These are phyloP conservation scores for Hura crepitans DNA, from an alignment of 441 rosid genomes.

Conservation along the genomic window DNA sequence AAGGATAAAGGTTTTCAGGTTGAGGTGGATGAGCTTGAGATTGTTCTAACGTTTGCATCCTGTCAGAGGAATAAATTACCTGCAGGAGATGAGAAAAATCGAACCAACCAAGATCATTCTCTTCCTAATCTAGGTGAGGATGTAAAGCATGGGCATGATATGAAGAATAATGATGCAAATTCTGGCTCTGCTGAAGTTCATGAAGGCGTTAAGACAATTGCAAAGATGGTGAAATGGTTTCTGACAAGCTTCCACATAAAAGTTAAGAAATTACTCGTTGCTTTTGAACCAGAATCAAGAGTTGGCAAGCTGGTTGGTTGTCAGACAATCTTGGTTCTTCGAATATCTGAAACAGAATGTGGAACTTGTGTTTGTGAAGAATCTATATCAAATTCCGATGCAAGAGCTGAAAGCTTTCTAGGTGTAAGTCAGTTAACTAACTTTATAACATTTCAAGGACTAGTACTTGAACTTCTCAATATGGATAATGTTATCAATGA, in stretches of 20 bases:
- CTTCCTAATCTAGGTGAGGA: constrained; percentile 27
- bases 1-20: constrained; percentile 74
- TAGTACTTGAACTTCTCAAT: constrained; percentile 68
- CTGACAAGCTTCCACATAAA: constrained; percentile 77
- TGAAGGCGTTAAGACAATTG: constrained; percentile 98
- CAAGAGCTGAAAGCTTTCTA: constrained; percentile 50
- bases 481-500: constrained; percentile 43
- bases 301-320: constrained; percentile 33
- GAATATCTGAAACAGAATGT: constrained; percentile 65
- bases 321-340: constrained; percentile 59
- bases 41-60: constrained; percentile 69
- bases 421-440: constrained; percentile 67
- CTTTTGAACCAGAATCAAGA: constrained; percentile 62
- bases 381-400: constrained; percentile 30
- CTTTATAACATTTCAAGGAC: constrained; percentile 79
- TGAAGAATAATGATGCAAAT: constrained; percentile 34
- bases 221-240: constrained; percentile 93
- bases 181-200: constrained; percentile 65
- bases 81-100: constrained; percentile 32
- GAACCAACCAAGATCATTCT: constrained; percentile 35
- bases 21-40: constrained; percentile 91
- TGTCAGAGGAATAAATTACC: constrained; percentile 31
- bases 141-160: constrained; percentile 41
- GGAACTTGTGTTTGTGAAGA: constrained; percentile 77
- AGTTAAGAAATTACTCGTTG: constrained; percentile 71